Evolutionary conservation across 2,329 filamentous ascomycete species (phyloP).

Genomic region (Sporothrix sp.): DNA sequence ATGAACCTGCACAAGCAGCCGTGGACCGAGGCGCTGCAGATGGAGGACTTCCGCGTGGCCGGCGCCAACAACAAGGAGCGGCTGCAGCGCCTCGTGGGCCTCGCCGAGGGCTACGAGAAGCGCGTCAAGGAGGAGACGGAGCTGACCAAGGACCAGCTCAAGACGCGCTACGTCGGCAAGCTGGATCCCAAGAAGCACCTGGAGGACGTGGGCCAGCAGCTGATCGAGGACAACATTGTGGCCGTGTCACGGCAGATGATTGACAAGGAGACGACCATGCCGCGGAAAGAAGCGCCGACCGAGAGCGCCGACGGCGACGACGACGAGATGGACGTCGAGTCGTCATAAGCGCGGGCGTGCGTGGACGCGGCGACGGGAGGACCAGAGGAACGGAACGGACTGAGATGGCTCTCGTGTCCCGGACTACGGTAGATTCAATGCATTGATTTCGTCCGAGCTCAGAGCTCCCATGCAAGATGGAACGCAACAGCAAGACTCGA

Average conservation of each 20-base stretch:
- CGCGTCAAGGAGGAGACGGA: constrained; percentile 98
- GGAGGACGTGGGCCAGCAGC: constrained; percentile 88
- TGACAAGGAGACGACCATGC: constrained; percentile 94
- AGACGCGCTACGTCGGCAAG: constrained; percentile 98
- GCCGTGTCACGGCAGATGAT: constrained; percentile 99
- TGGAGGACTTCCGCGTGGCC: constrained; percentile 89
- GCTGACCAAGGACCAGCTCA: constrained; percentile 91
- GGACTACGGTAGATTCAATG: constrained; percentile 2
- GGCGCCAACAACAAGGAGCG: constrained; percentile 77
- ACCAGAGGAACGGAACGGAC: not conserved
- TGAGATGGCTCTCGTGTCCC: not conserved
- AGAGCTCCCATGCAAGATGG: too few species aligned
- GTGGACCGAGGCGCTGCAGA: constrained; percentile 94
- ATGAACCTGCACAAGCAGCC: constrained; percentile 99
- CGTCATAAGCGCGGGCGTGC: constrained; percentile 24
- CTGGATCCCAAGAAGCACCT: constrained; percentile 99
- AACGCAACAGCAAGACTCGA: too few species aligned
- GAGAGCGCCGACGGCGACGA: constrained; percentile 22
- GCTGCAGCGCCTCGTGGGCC: constrained; percentile 74
- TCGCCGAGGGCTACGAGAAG: constrained; percentile 97
- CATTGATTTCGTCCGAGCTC: too few species aligned
- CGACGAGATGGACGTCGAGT: constrained; percentile 61
- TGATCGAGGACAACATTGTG: constrained; percentile 99
- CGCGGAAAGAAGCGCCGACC: constrained; percentile 51
- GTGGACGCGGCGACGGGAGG: too few species aligned